Percentiles rank a stretch among this genome's conserved stretches.
Conservation (phyloP, 148 eudicot species). For the Rhododendron vialii region DNA sequence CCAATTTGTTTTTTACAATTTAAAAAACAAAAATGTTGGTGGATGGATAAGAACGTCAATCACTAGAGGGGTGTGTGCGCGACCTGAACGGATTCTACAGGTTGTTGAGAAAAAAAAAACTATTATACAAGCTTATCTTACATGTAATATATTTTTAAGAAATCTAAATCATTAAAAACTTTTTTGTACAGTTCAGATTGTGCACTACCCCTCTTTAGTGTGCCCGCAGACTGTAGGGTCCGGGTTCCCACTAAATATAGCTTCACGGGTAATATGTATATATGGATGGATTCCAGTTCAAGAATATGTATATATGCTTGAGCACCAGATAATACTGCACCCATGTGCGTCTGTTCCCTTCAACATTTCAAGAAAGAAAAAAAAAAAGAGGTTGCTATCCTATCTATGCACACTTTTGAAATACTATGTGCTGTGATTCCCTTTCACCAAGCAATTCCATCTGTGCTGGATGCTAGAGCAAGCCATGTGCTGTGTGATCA, state of each 20-base stretch:
- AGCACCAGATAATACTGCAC: not conserved
- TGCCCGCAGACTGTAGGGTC: not conserved
- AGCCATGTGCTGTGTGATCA: not conserved
- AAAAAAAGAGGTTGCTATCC: not conserved
- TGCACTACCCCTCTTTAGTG: no score
- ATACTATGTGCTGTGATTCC: not conserved
- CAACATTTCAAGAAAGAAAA: not conserved
- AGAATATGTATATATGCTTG: not conserved
- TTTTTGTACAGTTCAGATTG: no score
- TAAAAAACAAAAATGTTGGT: no score
- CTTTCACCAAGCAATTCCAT: not conserved
- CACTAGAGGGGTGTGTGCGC: no score
- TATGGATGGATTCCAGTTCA: not conserved
- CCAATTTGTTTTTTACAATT: no score
- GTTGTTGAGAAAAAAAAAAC: no score
- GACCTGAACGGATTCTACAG: no score
- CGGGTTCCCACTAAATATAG: not conserved
- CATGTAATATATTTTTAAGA: no score
- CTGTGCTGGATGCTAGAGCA: not conserved
- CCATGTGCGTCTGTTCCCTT: not conserved
- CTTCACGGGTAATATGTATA: not conserved
- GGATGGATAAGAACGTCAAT: no score
- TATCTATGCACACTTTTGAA: not conserved
- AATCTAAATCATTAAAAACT: no score
- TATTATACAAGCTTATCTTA: no score